Conservation (phyloP, 192 early-diverging fungal species). For the Coemansia sp. region DNA sequence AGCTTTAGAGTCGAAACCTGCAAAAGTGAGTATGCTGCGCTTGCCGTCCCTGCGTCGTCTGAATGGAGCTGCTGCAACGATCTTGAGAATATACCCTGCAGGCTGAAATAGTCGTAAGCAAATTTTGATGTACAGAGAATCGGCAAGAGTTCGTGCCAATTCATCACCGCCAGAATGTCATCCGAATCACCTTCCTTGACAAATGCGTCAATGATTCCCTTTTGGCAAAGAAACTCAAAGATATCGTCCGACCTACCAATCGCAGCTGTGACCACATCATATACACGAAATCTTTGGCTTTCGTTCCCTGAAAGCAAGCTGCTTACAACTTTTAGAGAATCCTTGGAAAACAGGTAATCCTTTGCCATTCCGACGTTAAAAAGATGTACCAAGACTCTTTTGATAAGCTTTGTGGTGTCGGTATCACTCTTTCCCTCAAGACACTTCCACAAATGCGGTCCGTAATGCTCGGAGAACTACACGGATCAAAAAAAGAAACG, state of each 20-base stretch:
- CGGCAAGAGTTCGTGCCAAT: slow-evolving; percentile 43
- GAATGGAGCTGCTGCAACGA: slow-evolving; percentile 18
- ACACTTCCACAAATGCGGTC: slow-evolving; percentile 47
- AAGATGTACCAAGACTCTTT: slow-evolving; percentile 34
- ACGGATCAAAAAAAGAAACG: slow-evolving; percentile 1
- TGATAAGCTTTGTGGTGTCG: slow-evolving; percentile 33
- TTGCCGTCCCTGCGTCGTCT: slow-evolving; percentile 11
- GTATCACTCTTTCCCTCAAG: slow-evolving; percentile 38
- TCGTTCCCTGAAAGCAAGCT: slow-evolving; percentile 29
- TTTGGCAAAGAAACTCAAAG: slow-evolving; percentile 38
- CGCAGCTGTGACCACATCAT: slow-evolving; percentile 40
- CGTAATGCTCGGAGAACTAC: slow-evolving; percentile 47
- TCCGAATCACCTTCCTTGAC: slow-evolving; percentile 25
- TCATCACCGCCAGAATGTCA: slow-evolving; percentile 43
- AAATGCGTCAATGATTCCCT: slow-evolving; percentile 34
- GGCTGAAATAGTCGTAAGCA: slow-evolving; percentile 28
- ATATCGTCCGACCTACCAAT: slow-evolving; percentile 13
- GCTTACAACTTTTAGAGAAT: slow-evolving; percentile 20
- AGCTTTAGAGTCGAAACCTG: slow-evolving; percentile 40
- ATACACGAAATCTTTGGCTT: slow-evolving; percentile 48
- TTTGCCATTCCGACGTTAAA: slow-evolving; percentile 21
- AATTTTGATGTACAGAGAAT: slow-evolving; percentile 21
- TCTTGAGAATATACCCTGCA: slow-evolving; percentile 27
- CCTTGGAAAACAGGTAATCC: slow-evolving; percentile 36
- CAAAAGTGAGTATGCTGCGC: slow-evolving; percentile 26